A percentile compares a stretch with the other conserved stretches of the same genome.
phyloP scores from a whole-genome alignment of 2,329 filamentous ascomycete genomes.

The Claviceps quebecensis region DNA sequence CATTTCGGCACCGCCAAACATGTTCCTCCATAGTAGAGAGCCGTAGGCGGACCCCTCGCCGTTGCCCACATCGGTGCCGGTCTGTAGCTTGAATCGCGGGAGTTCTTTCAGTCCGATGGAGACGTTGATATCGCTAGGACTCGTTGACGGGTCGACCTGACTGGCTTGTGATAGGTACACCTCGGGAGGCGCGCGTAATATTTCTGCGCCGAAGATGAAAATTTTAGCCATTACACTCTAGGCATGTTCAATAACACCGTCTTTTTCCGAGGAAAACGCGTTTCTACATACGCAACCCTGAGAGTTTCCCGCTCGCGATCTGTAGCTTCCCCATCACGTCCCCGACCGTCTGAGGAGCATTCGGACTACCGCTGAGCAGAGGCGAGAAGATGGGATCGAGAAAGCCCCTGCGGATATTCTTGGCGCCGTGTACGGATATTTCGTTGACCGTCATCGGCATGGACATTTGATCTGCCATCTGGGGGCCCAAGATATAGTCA shows the following conservation, averaged over 20 bases:
- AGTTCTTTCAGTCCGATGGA: slow-evolving; percentile 74
- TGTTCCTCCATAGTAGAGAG: slow-evolving; percentile 74
- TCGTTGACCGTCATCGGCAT: slow-evolving; percentile 80
- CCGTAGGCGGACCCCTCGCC: slow-evolving; percentile 88
- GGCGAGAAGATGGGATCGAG: slow-evolving; percentile 71
- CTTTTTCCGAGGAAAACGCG: neutral
- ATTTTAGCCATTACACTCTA: slow-evolving; percentile 12
- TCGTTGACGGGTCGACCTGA: slow-evolving; percentile 51
- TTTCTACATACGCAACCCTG: slow-evolving; percentile 54
- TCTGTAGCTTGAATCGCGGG: slow-evolving; percentile 75
- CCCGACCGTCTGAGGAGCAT: slow-evolving; percentile 59
- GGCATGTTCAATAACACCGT: neutral
- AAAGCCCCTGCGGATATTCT: slow-evolving; percentile 71
- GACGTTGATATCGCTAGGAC: slow-evolving; percentile 67
- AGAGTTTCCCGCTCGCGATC: slow-evolving; percentile 57
- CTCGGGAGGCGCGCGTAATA: slow-evolving; percentile 72
- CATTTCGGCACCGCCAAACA: slow-evolving; percentile 87
- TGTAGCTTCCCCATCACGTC: slow-evolving; percentile 65
- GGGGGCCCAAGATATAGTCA: neutral
- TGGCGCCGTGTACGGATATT: slow-evolving; percentile 68
- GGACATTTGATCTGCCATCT: slow-evolving; percentile 58
- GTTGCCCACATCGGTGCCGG: slow-evolving; percentile 87
- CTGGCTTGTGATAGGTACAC: slow-evolving; percentile 70
- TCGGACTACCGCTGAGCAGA: slow-evolving; percentile 53
- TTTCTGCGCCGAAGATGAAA: slow-evolving; percentile 37